phyloP scores from a whole-genome alignment of 1,284 basidiomycete species.

The Ustilago trichophora region DNA sequence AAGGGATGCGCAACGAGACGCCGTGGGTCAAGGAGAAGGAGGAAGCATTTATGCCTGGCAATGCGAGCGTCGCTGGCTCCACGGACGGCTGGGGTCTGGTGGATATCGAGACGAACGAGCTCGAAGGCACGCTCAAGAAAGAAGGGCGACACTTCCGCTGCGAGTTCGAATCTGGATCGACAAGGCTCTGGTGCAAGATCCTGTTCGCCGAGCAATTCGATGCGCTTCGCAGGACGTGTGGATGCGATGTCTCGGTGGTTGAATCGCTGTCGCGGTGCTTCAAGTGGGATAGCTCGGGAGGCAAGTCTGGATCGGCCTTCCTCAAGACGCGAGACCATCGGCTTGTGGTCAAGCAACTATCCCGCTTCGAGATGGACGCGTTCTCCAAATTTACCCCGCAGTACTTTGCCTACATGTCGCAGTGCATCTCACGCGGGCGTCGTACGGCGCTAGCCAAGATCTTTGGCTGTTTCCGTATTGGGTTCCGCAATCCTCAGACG shows the following conservation, averaged over 20 bases:
- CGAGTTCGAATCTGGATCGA: constrained; percentile 72
- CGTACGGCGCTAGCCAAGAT: constrained; percentile 95
- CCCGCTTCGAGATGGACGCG: constrained; percentile 87
- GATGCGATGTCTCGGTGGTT: constrained; percentile 90
- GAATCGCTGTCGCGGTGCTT: constrained; percentile 92
- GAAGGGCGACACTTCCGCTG: constrained; percentile 64
- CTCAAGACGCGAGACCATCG: constrained; percentile 90
- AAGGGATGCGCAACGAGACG: constrained; percentile 43
- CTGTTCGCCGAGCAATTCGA: constrained; percentile 98
- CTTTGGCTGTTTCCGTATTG: constrained; percentile 96
- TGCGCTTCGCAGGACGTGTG: constrained; percentile 87
- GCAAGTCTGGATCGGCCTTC: constrained; percentile 96
- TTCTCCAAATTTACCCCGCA: constrained; percentile 97
- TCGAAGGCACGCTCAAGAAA: constrained; percentile 55
- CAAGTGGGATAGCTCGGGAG: constrained; percentile 94
- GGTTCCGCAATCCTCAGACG: constrained; percentile 82
- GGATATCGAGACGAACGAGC: constrained; percentile 35
- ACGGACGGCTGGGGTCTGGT: constrained; percentile 43
- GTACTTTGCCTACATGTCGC: constrained; percentile 95
- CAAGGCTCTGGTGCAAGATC: constrained; percentile 90
- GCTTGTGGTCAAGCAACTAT: constrained; percentile 97
- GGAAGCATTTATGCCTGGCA: constrained; percentile 71
- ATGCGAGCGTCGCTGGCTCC: constrained; percentile 68
- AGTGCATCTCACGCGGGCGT: constrained; percentile 71
- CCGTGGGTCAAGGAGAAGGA: constrained; percentile 29